Base-by-base conservation (phyloP, 2,329 filamentous ascomycete species). In the Pezicula neosporulosa region DNA sequence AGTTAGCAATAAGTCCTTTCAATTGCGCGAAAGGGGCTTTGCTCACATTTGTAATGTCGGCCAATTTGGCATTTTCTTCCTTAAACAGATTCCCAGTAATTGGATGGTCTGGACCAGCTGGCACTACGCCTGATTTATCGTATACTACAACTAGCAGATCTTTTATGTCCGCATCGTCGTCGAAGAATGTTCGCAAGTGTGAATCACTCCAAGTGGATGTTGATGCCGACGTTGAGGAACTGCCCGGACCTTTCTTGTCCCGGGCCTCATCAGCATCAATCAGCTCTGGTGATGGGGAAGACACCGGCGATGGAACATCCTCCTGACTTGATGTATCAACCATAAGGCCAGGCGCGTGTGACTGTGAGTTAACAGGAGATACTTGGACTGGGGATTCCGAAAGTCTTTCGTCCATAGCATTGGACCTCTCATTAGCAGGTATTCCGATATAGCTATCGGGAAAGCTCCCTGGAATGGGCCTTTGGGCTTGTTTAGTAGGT, bases 71-170 rank as follows among this genome's bases (percentile, higher is more conserved):
- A 64, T 90, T 92, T 70, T 96, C 90, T 65, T 96, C 89, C 46
- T 84, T 85, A 73, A 95, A 97, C 49, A 97, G 73, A 19, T 84
- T 82, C 13, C 83, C 83, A 47, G 88, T 90, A 42, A 96, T 78
- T 0, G 93, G 93, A 68, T 97, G 92, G 51, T 96, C 90, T n/a
- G 82, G 80, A 1, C 87, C 83, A 7, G 87, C 89, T 16, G 90
- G 88, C 39, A 84, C 80, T 15, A 95, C 85, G 53, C 92, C 89
- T 13, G 85, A 88, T 68, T 92, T 96, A 70, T 97, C 92, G 66
- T 96, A 92, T 27, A 99, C 90, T 54, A 99, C 88, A 36, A 92
- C 81, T 47, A 97, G 78, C 66, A 97, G 81, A 66, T 99, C 93
- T 47, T 90, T 83, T 59, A 99, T 90, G 56, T 96, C 90, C 33